Percentiles rank a stretch among this genome's conserved stretches.
Evolutionary conservation across 164 flowering plant species (phyloP).

Genomic region (Aristolochia contorta): DNA sequence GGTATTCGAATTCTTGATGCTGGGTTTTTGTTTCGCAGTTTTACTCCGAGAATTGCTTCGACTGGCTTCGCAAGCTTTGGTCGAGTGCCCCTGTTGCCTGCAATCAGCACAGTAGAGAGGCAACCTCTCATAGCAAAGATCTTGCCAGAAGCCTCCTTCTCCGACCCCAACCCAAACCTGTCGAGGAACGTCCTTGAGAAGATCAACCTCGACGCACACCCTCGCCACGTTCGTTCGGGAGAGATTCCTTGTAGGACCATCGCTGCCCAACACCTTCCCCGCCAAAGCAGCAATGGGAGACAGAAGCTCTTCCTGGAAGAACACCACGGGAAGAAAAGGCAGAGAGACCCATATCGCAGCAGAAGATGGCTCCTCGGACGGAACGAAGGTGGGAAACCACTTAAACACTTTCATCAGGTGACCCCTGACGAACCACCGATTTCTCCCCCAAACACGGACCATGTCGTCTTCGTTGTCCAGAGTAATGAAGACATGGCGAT

Average conservation of each 20-base stretch:
- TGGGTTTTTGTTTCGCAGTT: background rate
- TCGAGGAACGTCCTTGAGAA: background rate
- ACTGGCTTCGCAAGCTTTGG: background rate
- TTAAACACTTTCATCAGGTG: conserved; percentile 5
- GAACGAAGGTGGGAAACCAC: background rate
- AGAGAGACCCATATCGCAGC: conserved; percentile 2
- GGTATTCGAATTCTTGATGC: background rate
- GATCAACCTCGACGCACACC: conserved; percentile 4
- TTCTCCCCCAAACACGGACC: conserved; percentile 1
- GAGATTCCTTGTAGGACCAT: background rate
- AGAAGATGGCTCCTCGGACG: background rate
- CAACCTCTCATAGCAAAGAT: background rate
- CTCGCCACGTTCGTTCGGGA: conserved; percentile 1
- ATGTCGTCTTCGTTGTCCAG: conserved; percentile 3
- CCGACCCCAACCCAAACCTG: background rate
- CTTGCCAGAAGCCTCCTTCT: conserved; percentile 6
- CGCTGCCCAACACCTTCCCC: conserved; percentile 1
- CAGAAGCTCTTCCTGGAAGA: background rate
- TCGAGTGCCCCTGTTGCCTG: background rate
- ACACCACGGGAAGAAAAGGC: conserved; percentile 1
- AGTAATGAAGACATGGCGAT: conserved; percentile 1
- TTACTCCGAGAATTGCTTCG: background rate
- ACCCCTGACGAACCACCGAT: background rate
- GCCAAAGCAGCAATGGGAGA: background rate
- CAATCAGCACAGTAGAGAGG: conserved; percentile 1